phyloP scores from a whole-genome alignment of 225 moss, liverwort and hornwort genomes.

The Takakia lepidozioides region DNA sequence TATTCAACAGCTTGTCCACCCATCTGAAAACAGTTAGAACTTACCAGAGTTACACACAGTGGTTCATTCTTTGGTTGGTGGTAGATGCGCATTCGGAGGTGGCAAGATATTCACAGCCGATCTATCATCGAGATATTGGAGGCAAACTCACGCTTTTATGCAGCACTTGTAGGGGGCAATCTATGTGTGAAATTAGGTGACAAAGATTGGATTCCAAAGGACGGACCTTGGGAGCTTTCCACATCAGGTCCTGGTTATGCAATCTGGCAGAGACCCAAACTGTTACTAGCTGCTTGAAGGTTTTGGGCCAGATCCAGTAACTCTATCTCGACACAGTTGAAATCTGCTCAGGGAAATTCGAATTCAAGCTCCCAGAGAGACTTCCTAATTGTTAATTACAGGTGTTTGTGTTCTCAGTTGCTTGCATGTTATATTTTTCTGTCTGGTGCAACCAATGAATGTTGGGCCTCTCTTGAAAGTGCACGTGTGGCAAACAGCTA shows the following conservation, averaged over 20 bases:
- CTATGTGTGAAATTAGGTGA: slow-evolving; percentile 70
- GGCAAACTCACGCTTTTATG: slow-evolving; percentile 65
- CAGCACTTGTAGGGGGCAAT: slow-evolving; percentile 64
- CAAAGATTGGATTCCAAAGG: slow-evolving; percentile 62
- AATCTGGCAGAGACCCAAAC: slow-evolving; percentile 58
- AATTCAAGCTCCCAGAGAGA: too few species aligned
- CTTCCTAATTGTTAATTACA: too few species aligned
- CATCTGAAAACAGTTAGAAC: neutral
- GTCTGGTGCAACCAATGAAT: too few species aligned
- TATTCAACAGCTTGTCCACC: too few species aligned
- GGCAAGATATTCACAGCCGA: slow-evolving; percentile 61
- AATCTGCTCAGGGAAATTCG: too few species aligned
- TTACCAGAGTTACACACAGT: neutral
- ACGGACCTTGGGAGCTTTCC: slow-evolving; percentile 44
- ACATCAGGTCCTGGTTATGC: slow-evolving; percentile 66
- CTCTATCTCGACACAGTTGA: too few species aligned
- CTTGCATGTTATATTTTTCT: too few species aligned
- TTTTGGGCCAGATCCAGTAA: too few species aligned
- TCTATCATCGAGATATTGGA: slow-evolving; percentile 56
- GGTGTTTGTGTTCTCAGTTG: too few species aligned
- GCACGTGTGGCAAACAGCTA: too few species aligned
- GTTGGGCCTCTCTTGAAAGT: too few species aligned
- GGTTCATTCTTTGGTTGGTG: neutral
- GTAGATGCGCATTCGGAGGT: slow-evolving; percentile 63
- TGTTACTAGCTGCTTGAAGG: slow-evolving; percentile 17